Conservation (phyloP, 345 rosid species). For the Trapa incisa region DNA sequence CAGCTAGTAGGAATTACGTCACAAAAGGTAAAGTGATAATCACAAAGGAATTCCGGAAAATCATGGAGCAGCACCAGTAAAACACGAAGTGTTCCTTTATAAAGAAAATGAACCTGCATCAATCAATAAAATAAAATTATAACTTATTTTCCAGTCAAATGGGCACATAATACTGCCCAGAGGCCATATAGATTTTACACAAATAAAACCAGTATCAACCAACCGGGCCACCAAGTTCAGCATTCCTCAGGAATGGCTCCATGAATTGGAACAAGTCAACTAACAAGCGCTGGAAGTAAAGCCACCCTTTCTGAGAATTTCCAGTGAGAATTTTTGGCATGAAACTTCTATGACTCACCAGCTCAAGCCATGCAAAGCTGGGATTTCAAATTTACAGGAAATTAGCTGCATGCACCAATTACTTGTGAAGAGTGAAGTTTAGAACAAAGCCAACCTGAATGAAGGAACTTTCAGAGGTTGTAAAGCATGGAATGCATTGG, state of each 20-base stretch:
- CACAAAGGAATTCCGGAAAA: slow-evolving; percentile 95
- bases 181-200: neutral
- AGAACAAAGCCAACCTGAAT: slow-evolving; percentile 51
- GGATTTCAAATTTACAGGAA: neutral
- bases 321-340: slow-evolving; percentile 88
- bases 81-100: slow-evolving; percentile 89
- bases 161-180: neutral
- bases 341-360: slow-evolving; percentile 93
- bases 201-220: neutral
- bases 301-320: slow-evolving; percentile 92
- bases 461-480: slow-evolving; percentile 91
- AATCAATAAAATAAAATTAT: slow-evolving; percentile 4
- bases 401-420: neutral
- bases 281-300: slow-evolving; percentile 71
- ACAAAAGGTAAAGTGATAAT: slow-evolving; percentile 92
- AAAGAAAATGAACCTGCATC: slow-evolving; percentile 62
- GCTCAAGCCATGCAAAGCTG: slow-evolving; percentile 98
- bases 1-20: slow-evolving; percentile 98
- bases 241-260: slow-evolving; percentile 92
- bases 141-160: neutral
- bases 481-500: slow-evolving; percentile 72
- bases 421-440: neutral
- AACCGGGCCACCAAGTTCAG: slow-evolving; percentile 72
- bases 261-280: slow-evolving; percentile 88
- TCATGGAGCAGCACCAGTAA: slow-evolving; percentile 92